Base-by-base conservation (phyloP, 345 rosid genomes). In the Laguncularia racemosa region DNA sequence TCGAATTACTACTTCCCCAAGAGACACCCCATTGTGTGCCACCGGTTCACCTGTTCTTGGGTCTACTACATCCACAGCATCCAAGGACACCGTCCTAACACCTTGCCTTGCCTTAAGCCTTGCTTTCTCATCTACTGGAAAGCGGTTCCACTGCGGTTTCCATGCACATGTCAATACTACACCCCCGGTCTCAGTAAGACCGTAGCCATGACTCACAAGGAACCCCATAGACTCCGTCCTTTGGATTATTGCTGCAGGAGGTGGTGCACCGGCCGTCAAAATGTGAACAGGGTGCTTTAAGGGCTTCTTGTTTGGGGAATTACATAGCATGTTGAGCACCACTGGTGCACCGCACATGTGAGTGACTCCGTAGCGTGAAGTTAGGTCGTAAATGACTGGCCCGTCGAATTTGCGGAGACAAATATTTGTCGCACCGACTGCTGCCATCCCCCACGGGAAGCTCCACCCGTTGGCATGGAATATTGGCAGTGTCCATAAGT, bases 271-370 rank as follows among this genome's bases (percentile, higher is more conserved):
- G 10, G 85, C 95, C 0, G 97, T 88, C 50, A 88, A 58, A 23
- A 91, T 66, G 15, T 78, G 72, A 53, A 91, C 91, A 8, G 89
- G 85, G 26, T 58, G 75, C 10, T 54, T 26, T 12, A 81, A 67
- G 14, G 67, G 55, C 71, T 48, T 60, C 52, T 56, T 53, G 6
- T 58, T 61, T 14, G 72, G 52, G 17, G 74, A 69, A 28, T 68
- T 72, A 1, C 88, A 79, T 2, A 91, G 63, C 91, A 85, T 85
- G 75, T 82, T 85, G 21, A 91, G 81, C 16, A 91, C 95, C 13
- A 85, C 83, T 3, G 97, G 97, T 21, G 96, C 97, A 8, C 87
- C 97, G 43, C 93, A 82, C 89, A 91, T 78, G 73, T 91, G 91
- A 12, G 91, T 88, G 45, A 91, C 96, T 2, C 81, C 65, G 56